Evolutionary conservation across 306 rosid genomes (phyloP), one percentile per base, ranked within the genome.

Genomic region (Abrus precatorius): DNA sequence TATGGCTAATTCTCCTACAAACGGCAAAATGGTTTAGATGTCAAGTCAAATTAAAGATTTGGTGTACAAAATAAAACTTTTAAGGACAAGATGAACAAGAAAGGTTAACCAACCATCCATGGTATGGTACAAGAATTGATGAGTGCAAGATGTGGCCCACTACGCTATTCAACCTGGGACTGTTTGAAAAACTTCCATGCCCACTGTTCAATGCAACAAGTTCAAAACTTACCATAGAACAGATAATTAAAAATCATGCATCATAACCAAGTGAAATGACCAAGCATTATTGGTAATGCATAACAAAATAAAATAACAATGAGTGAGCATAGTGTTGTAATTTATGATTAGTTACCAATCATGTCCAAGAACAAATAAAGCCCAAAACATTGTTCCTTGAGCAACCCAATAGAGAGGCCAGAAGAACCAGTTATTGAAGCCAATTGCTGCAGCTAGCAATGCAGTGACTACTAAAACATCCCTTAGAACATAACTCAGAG

Each of bases 331-430:
- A 1, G 40, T 20, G 20, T 20, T 14, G 32, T 32, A n/a, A 63
- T 63, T 63, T 34, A 28, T 38, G 1, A 74, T 8, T 1, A 9
- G 8, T 54, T 75, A 96, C 98, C 97, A 96, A 84, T 96, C 99
- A 43, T 95, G 98, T 9, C 99, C 99, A 30, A 95, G 93, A 75
- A 96, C 99, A 82, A 95, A 96, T 2, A 96, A 69, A 69, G 99
- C 99, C 99, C 99, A 96, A 84, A 96, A 96, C 98, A 96, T 87
- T 60, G 98, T 93, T 12, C 99, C 99, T 69, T 96, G 99, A 63
- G 88, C 86, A 62, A 73, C 59, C 99, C 98, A 96, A 38, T 93
- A 96, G 50, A 93, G 4, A 0, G 91, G 94, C 94, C 97, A 96
- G 41, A 87, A 70, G 74, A 86, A 63, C 93, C 90, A 90, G 57